These are phyloP conservation scores for Apiospora rasikravindrae DNA, from an alignment of 2,329 filamentous ascomycete species.

Conservation along the genomic window DNA sequence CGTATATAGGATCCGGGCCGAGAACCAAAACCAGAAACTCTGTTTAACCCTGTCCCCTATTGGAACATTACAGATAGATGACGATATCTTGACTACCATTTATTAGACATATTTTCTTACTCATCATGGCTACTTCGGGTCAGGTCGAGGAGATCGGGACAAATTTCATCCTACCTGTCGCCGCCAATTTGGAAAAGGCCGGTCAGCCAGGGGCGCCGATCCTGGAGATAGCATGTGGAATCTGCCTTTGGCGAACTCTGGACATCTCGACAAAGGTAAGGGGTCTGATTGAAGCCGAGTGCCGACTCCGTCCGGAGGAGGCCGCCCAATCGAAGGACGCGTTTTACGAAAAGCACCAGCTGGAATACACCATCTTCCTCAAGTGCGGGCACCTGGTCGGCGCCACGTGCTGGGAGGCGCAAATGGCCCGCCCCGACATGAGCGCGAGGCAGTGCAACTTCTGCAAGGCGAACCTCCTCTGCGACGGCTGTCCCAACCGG, in stretches of 20 bases:
- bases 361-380: neutral
- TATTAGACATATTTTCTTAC: neutral
- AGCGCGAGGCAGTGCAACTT: neutral
- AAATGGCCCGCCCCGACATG: neutral
- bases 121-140: neutral
- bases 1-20: no score
- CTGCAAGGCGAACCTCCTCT: neutral
- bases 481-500: neutral
- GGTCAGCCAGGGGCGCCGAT: neutral
- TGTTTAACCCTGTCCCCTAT: no score
- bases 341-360: neutral
- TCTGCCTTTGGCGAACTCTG: neutral
- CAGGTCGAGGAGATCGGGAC: neutral
- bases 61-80: no score
- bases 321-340: neutral
- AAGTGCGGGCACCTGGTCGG: neutral
- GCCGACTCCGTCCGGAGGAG: neutral
- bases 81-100: no score
- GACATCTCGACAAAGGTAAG: neutral
- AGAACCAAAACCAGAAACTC: no score
- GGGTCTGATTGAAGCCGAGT: neutral
- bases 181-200: neutral
- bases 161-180: neutral
- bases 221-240: neutral
- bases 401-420: neutral